Percentiles rank a stretch among this genome's conserved stretches.
Conservation (phyloP, 1,139 yeast genomes). For the Diutina catenulata region DNA sequence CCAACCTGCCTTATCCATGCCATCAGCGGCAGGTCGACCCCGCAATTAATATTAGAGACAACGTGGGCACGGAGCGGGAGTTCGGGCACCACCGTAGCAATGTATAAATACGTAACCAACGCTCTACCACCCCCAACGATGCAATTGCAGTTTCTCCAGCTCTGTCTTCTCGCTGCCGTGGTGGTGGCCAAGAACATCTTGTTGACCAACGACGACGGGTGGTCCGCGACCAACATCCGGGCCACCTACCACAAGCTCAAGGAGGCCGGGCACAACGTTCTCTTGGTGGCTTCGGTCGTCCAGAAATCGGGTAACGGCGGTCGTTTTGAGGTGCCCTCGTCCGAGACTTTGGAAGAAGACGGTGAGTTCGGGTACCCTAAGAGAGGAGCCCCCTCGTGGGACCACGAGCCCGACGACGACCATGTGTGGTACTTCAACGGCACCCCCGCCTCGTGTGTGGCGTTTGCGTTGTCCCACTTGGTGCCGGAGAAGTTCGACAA, state of each 20-base stretch:
- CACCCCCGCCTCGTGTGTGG: slow-evolving; percentile 33
- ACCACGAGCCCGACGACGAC: slow-evolving; percentile 29
- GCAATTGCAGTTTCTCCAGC: background rate
- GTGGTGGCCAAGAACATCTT: slow-evolving; percentile 43
- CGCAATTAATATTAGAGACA: no score
- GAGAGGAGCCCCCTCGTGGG: slow-evolving; percentile 36
- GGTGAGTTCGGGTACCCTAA: slow-evolving; percentile 32
- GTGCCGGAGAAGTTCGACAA: slow-evolving; percentile 26
- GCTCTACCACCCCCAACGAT: no score
- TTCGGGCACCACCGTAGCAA: no score
- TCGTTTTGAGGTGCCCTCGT: slow-evolving; percentile 33
- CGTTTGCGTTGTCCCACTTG: slow-evolving; percentile 30
- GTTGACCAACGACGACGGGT: slow-evolving; percentile 49
- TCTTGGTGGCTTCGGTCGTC: slow-evolving; percentile 43
- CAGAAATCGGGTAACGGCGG: slow-evolving; percentile 55
- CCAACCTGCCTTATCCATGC: no score
- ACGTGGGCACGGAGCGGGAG: no score
- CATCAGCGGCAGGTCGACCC: no score
- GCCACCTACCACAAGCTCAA: slow-evolving; percentile 44
- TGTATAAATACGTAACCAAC: no score
- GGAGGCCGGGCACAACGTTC: slow-evolving; percentile 43
- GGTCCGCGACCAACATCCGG: slow-evolving; percentile 49
- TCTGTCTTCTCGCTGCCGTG: background rate
- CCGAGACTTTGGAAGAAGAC: slow-evolving; percentile 26
- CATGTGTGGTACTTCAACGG: slow-evolving; percentile 39